A percentile compares a stretch with the other conserved stretches of the same genome.
These are phyloP conservation scores for Xylariaceae sp. DNA, from an alignment of 2,329 filamentous ascomycete species.

Conservation along the genomic window DNA sequence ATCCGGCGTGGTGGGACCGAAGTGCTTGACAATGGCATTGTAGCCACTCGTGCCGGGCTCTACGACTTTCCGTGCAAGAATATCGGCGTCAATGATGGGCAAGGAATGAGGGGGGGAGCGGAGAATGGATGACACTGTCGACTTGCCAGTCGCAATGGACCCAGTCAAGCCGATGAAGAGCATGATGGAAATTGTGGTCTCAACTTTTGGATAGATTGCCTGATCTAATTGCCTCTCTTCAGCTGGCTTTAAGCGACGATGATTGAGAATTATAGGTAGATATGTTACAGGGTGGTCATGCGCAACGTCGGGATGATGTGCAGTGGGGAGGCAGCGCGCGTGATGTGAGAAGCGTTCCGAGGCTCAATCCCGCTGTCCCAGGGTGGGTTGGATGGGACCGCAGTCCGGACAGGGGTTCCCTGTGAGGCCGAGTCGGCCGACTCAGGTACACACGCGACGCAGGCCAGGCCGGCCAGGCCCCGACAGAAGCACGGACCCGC, in stretches of 20 bases:
- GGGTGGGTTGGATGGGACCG: too few relatives aligned
- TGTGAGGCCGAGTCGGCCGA: not conserved
- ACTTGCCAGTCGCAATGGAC: constrained; percentile 97
- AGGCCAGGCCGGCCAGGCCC: not conserved
- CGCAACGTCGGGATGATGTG: not conserved
- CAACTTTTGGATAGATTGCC: not conserved
- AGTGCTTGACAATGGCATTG: constrained; percentile 74
- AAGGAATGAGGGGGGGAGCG: constrained; percentile 75
- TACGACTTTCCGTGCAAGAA: constrained; percentile 88
- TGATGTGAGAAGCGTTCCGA: constrained; percentile 1
- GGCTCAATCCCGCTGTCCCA: constrained; percentile 12
- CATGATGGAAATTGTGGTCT: constrained; percentile 51
- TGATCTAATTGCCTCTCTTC: not conserved
- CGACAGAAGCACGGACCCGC: not conserved
- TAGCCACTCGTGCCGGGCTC: constrained; percentile 87
- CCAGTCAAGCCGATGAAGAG: constrained; percentile 93
- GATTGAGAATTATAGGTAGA: not conserved
- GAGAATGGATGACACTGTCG: constrained; percentile 84
- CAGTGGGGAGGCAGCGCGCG: not conserved
- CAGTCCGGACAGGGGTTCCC: not conserved
- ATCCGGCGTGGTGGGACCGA: constrained; percentile 77
- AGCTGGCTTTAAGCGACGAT: not conserved
- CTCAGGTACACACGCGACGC: not conserved
- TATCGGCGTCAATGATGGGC: constrained; percentile 89
- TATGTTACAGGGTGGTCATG: not conserved